Evolutionary conservation across 768 basidiomycete genomes (phyloP), one percentile per base, ranked within the genome.

Genomic region (Paxillus rubicundulus): DNA sequence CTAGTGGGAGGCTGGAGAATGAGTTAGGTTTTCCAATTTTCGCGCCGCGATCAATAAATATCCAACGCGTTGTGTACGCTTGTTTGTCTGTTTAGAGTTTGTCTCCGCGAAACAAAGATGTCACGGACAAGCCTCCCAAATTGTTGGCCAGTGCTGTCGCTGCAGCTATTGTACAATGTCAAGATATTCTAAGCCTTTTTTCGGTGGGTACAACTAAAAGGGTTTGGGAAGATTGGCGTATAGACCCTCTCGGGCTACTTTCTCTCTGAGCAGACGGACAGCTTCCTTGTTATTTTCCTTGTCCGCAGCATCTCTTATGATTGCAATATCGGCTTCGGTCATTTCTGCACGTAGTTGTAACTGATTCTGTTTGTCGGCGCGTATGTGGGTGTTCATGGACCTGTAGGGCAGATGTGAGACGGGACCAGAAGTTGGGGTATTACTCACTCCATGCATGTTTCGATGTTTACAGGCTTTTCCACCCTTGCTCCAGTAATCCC

Each of bases 11-110:
- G 30, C 38, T 37, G 46, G 12, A 18, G 27, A 18, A 36, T 34
- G 12, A 51, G 18, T 24, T n/a, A 12, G 12, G 12, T 14, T 12
- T 33, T 33, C 13, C 9, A 47, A 52, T 57, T 54, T 57, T 52
- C 41, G 44, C n/a, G 34, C 47, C 55, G 53, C 28, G 56, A 52
- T 36, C 24, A n/a, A 24, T 33, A 49, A 43, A 40, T 20, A 54
- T 46, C 46, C 41, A 53, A 58, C 67, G 67, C 55, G 67, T 70
- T 70, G 59, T 68, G 48, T 65, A 48, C 52, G 30, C 47, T 39
- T 70, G 39, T 70, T 68, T 69, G 43, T 24, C 24, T 24, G 24
- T 24, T 24, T 24, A 24, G 24, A 24, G 24, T 24, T 24, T 24
- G 24, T 24, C 24, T 24, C 24, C 24, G 24, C 24, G 24, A 24